Percentiles rank a stretch among this genome's conserved stretches.
These are phyloP conservation scores for Chamaenerion angustifolium DNA, from an alignment of 345 rosid genomes.

Conservation along the genomic window DNA sequence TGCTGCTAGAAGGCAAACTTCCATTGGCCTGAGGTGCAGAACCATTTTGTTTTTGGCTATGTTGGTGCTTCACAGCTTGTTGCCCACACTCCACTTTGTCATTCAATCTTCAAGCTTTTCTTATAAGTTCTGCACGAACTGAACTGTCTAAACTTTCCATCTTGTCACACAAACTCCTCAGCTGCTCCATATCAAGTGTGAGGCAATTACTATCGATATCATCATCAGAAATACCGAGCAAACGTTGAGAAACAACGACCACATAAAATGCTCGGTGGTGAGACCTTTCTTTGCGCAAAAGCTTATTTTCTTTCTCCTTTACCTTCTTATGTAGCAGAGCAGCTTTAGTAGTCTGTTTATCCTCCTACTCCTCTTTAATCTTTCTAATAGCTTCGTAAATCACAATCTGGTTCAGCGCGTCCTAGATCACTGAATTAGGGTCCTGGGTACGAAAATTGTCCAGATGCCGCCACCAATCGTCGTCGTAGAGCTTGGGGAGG, in stretches of 20 bases:
- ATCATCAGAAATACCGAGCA: conserved; percentile 48
- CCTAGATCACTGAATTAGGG: no score
- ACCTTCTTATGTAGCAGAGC: conserved; percentile 64
- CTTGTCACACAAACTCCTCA: conserved; percentile 58
- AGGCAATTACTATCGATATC: conserved; percentile 75
- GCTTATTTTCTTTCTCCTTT: conserved; percentile 91
- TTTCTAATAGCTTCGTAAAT: conserved; percentile 71
- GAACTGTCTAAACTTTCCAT: conserved; percentile 50
- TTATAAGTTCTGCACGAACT: conserved; percentile 54
- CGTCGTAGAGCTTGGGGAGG: no score
- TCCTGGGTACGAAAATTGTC: no score
- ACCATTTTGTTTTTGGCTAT: conserved; percentile 39
- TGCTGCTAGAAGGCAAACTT: conserved; percentile 20
- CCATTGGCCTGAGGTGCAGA: conserved; percentile 26
- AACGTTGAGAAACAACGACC: conserved; percentile 31
- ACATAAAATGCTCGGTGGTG: conserved; percentile 73
- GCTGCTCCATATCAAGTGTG: conserved; percentile 51
- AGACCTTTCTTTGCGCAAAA: conserved; percentile 69
- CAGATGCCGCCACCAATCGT: no score
- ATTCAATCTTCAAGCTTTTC: conserved; percentile 29
- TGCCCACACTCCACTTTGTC: conserved; percentile 23
- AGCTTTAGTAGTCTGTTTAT: conserved; percentile 62
- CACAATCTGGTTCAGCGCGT: no score
- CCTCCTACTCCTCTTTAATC: conserved; percentile 88
- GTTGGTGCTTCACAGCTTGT: conserved; percentile 25